Percentiles rank a stretch among this genome's conserved stretches.
Evolutionary conservation across 768 basidiomycete genomes (phyloP).

Genomic region (Trichaptum fuscoviolaceum): DNA sequence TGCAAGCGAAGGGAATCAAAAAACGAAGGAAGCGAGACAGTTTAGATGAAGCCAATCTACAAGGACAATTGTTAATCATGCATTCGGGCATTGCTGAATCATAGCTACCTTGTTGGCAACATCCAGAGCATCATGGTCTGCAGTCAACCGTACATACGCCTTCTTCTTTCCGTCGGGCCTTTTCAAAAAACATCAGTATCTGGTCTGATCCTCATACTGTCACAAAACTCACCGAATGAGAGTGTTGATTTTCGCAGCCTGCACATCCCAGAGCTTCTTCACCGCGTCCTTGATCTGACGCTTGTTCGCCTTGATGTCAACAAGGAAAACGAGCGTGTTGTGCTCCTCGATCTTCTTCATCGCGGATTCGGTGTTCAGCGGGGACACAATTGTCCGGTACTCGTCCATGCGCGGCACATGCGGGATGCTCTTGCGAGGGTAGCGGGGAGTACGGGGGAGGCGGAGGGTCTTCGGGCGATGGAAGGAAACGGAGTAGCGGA

Average conservation of each 20-base stretch:
- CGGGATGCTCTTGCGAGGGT: constrained; percentile 91
- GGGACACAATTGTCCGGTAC: constrained; percentile 91
- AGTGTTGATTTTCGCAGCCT: constrained; percentile 95
- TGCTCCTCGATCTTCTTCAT: constrained; percentile 99
- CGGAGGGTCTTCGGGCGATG: constrained; percentile 92
- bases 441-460: constrained; percentile 79
- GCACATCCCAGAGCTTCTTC: constrained; percentile 98
- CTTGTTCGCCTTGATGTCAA: constrained; percentile 94
- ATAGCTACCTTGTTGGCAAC: constrained; percentile 87
- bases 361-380: constrained; percentile 91
- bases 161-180: constrained; percentile 99
- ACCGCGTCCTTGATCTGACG: constrained; percentile 99
- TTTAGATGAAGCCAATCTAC: constrained; percentile 92
- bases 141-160: constrained; percentile 92
- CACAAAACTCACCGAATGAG: constrained; percentile 74
- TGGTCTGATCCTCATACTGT: not conserved
- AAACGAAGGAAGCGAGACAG: constrained; percentile 7
- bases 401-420: constrained; percentile 96
- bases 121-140: constrained; percentile 96
- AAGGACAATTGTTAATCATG: constrained; percentile 2
- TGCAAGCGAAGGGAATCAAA: constrained; percentile 7
- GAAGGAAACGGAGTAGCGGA: constrained; percentile 84
- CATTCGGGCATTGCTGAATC: constrained; percentile 12
- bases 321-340: constrained; percentile 98
- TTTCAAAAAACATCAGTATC: not conserved